Base-by-base conservation (phyloP, 2,329 filamentous ascomycete species). In the Ophiocordyceps camponoti-leonardi region DNA sequence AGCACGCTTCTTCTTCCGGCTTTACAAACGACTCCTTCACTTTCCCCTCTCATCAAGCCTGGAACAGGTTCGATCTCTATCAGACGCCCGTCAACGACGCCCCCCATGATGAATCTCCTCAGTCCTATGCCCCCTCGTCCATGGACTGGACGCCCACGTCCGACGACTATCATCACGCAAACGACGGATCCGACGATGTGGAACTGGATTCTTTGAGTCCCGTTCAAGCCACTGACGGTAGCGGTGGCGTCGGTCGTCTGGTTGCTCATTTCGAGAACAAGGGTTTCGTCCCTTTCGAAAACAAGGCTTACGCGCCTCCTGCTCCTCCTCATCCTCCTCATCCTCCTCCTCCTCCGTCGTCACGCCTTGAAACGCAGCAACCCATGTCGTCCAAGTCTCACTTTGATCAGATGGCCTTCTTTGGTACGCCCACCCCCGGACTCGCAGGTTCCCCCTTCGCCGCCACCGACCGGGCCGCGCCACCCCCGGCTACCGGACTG, bases 241-340 rank as follows among this genome's bases (percentile, higher is more conserved):
- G 48, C 30, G 49, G 52, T 18, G 47, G 50, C 20, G 63, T 66
- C 44, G 58, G 62, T 42, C 61, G 61, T 42, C 49, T 67, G 42
- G 60, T 66, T 47, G 61, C 63, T 43, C 63, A 65, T 44, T 67
- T 67, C 51, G 64, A 67, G 45, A 64, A 59, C 47, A 64, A 62
- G 46, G 58, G 52, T 42, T 50, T 49, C 42, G 40, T 26, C 41
- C 45, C 51, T 42, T 66, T 67, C 48, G 64, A 66, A 43, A 62
- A 58, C 46, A 64, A 61, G 46, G 54, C 51, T 45, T 61, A 57
- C 51, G 56, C 56, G 37, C 62, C n/a, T n/a, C n/a, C n/a, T n/a
- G n/a, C n/a, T n/a, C 58, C 37, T 58, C 42, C 49, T 48, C 22
- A 50, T n/a, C n/a, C n/a, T n/a, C n/a, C n/a, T n/a, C n/a, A n/a